phyloP scores from a whole-genome alignment of 768 basidiomycete genomes.

The Lenzites betulinus region DNA sequence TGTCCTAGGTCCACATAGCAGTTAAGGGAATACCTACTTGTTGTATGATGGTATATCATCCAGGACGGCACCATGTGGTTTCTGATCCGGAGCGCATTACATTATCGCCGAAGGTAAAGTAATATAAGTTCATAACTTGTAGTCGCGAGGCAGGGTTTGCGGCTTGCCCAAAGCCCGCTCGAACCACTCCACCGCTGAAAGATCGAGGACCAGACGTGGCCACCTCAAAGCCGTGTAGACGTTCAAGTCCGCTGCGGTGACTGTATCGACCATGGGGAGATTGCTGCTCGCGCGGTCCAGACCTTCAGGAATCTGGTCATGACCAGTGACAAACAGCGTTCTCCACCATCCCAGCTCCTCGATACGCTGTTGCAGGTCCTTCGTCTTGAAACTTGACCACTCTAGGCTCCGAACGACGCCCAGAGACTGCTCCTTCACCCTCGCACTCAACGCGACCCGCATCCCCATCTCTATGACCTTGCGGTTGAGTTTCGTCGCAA shows the following conservation, averaged over 20 bases:
- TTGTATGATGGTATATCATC: no score
- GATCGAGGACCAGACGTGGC: constrained; percentile 79
- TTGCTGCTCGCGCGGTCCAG: constrained; percentile 69
- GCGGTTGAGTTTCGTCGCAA: constrained; percentile 87
- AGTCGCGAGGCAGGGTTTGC: constrained; percentile 3
- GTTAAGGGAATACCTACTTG: no score
- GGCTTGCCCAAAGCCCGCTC: constrained; percentile 61
- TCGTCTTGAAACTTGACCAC: constrained; percentile 77
- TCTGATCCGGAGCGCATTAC: neutral
- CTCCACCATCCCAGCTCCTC: constrained; percentile 66
- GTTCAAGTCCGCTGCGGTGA: constrained; percentile 63
- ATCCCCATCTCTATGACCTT: constrained; percentile 94
- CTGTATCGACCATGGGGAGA: constrained; percentile 66
- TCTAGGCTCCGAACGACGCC: constrained; percentile 73
- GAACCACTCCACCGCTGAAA: constrained; percentile 78
- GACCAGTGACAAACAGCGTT: constrained; percentile 77
- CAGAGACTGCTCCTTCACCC: constrained; percentile 72
- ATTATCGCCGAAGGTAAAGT: neutral
- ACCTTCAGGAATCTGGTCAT: constrained; percentile 50
- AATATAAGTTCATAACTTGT: constrained; percentile 11
- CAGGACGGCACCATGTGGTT: no score
- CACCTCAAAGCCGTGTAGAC: constrained; percentile 87
- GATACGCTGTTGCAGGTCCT: constrained; percentile 62
- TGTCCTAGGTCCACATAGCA: no score
- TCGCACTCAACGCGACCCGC: constrained; percentile 84